These are phyloP conservation scores for Tuber borchii DNA, from an alignment of 495 filamentous ascomycete genomes.

Conservation along the genomic window DNA sequence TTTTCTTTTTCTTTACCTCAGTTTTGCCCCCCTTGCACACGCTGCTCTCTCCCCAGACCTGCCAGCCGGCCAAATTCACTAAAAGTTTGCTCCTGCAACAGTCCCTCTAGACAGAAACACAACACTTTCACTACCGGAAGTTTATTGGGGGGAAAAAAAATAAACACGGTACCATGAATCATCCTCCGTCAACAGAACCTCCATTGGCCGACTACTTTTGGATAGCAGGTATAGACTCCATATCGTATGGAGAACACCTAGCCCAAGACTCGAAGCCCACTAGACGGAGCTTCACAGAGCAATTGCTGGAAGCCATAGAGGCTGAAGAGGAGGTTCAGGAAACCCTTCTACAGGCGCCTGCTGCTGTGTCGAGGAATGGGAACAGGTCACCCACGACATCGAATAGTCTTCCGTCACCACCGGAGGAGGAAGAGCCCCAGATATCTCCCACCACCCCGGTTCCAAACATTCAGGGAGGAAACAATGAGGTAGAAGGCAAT, in stretches of 20 bases:
- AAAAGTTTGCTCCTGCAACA: slow-evolving; percentile 21
- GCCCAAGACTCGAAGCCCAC: slow-evolving; percentile 32
- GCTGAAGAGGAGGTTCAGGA: slow-evolving; percentile 39
- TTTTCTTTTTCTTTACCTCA: slow-evolving; percentile 28
- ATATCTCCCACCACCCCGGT: slow-evolving; percentile 15
- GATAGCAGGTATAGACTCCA: slow-evolving; percentile 86
- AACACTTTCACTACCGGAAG: neutral
- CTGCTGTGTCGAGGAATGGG: slow-evolving; percentile 24
- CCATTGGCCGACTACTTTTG: slow-evolving; percentile 98
- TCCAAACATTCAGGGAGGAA: neutral
- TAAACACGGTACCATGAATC: slow-evolving; percentile 28
- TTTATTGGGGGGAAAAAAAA: slow-evolving; percentile 5
- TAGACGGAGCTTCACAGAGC: slow-evolving; percentile 40
- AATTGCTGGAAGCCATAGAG: slow-evolving; percentile 42
- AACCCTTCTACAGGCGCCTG: slow-evolving; percentile 20
- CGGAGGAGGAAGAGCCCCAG: slow-evolving; percentile 19
- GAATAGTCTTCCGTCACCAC: slow-evolving; percentile 25
- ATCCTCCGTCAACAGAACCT: slow-evolving; percentile 42
- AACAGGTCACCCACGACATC: slow-evolving; percentile 14
- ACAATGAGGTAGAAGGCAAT: slow-evolving; percentile 8
- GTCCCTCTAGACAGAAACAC: slow-evolving; percentile 21
- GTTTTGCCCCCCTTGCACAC: slow-evolving; percentile 30
- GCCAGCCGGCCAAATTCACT: slow-evolving; percentile 16
- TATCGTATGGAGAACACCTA: slow-evolving; percentile 53
- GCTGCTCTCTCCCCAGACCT: slow-evolving; percentile 25